Evolutionary conservation across 306 rosid species (phyloP).

Genomic region (Astragalus glycyphyllos): DNA sequence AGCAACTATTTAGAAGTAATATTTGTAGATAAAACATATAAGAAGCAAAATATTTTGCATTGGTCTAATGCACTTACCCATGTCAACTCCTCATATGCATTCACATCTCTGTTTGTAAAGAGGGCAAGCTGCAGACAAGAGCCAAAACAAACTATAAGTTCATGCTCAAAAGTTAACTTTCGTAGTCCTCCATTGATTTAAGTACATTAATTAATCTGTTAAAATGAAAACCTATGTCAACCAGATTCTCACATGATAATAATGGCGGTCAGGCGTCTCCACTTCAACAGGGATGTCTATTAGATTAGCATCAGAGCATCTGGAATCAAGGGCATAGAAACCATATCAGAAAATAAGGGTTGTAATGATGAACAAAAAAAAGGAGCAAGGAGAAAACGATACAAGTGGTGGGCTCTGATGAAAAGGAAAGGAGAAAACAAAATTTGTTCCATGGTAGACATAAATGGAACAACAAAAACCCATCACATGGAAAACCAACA

Average conservation of each 20-base stretch:
- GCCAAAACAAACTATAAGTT: constrained; percentile 31
- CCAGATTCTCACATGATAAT: constrained; percentile 70
- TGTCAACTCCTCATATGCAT: constrained; percentile 80
- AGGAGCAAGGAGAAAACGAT: neutral
- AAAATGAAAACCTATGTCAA: neutral
- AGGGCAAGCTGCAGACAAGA: constrained; percentile 77
- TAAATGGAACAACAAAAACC: constrained; percentile 29
- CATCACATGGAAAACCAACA: constrained; percentile 1
- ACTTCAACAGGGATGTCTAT: constrained; percentile 90
- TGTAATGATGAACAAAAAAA: constrained; percentile 6
- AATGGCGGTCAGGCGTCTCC: constrained; percentile 95
- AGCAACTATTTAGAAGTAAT: constrained; percentile 25
- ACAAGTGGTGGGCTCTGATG: neutral
- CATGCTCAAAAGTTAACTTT: constrained; percentile 4
- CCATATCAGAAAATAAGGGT: constrained; percentile 10
- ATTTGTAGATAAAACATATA: constrained; percentile 22
- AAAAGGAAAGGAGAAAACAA: neutral
- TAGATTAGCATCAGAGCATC: constrained; percentile 78
- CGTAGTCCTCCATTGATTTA: constrained; percentile 12
- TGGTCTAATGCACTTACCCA: constrained; percentile 69
- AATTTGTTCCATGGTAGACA: constrained; percentile 3
- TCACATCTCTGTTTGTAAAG: constrained; percentile 72
- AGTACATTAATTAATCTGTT: constrained; percentile 8
- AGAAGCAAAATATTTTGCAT: constrained; percentile 20
- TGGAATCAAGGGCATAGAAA: constrained; percentile 35